phyloP scores from a whole-genome alignment of 768 basidiomycete species.

The Suillus luteus region DNA sequence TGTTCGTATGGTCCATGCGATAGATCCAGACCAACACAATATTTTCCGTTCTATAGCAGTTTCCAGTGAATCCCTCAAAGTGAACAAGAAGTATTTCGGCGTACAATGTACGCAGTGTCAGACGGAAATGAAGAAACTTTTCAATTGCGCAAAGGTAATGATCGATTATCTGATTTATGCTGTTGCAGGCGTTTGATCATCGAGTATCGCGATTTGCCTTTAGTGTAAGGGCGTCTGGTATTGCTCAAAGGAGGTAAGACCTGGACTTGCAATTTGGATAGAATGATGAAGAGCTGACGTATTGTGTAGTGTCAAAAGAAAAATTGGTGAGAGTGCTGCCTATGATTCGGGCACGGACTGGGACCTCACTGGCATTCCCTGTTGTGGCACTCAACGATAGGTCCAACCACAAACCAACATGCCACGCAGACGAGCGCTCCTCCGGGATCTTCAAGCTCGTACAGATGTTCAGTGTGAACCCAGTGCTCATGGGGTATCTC shows the following conservation, averaged over 20 bases:
- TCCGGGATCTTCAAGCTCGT: slow-evolving; percentile 19
- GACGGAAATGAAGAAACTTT: slow-evolving; percentile 8
- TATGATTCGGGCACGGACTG: neutral
- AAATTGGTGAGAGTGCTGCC: slow-evolving; percentile 15
- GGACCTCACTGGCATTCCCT: neutral
- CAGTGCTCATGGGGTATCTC: slow-evolving; percentile 11
- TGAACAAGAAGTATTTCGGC: neutral
- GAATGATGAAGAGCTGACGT: neutral
- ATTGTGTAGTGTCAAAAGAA: slow-evolving; percentile 18
- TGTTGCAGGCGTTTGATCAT: neutral
- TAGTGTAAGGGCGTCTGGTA: slow-evolving; percentile 25
- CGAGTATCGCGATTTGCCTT: neutral
- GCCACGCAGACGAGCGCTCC: slow-evolving; percentile 16
- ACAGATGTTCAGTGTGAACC: slow-evolving; percentile 13
- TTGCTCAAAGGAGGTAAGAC: slow-evolving; percentile 19
- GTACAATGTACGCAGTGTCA: slow-evolving; percentile 18
- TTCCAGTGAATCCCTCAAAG: neutral
- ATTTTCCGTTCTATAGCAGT: neutral
- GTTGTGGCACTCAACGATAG: slow-evolving; percentile 5
- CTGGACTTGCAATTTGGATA: too few relatives aligned
- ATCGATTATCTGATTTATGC: neutral
- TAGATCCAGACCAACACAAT: neutral
- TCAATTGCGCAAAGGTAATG: slow-evolving; percentile 18
- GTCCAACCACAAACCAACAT: slow-evolving; percentile 18
- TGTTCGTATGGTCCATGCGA: neutral